These are phyloP conservation scores for Magnusiomyces ingens DNA, from an alignment of 1,139 yeast species.

Conservation along the genomic window DNA sequence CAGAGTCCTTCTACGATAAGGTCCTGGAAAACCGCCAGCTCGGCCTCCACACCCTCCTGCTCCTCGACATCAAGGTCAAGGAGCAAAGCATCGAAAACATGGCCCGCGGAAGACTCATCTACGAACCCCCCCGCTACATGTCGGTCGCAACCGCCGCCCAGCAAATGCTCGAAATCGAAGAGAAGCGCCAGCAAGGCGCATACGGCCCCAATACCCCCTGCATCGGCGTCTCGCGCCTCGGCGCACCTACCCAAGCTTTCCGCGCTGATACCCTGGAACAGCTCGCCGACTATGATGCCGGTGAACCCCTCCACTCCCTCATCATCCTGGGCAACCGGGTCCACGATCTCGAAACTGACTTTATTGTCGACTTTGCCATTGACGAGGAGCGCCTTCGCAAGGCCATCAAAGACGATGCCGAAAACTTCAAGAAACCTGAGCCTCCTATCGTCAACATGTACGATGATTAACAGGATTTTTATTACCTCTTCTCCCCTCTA, in stretches of 20 bases:
- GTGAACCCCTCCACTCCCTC: conserved; percentile 90
- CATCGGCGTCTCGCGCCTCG: conserved; percentile 85
- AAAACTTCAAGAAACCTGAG: conserved; percentile 48
- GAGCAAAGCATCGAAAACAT: conserved; percentile 92
- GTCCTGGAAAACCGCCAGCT: conserved; percentile 80
- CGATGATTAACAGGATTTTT: conserved; percentile 13
- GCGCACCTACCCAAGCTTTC: conserved; percentile 75
- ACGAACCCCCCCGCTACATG: conserved; percentile 98
- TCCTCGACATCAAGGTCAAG: conserved; percentile 90
- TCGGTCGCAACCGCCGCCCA: conserved; percentile 80
- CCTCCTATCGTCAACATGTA: conserved; percentile 16
- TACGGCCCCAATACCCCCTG: conserved; percentile 87
- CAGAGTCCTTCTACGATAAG: conserved; percentile 89
- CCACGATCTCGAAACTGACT: conserved; percentile 88
- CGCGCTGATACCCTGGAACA: conserved; percentile 73
- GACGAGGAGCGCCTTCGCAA: conserved; percentile 47
- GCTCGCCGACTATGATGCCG: conserved; percentile 75
- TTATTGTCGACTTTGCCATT: conserved; percentile 61
- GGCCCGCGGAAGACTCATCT: conserved; percentile 86
- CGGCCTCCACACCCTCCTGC: conserved; percentile 83
- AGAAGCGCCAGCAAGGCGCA: conserved; percentile 52
- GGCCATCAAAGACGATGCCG: conserved; percentile 64
- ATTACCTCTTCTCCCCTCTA: too few species aligned
- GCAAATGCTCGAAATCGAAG: conserved; percentile 84
- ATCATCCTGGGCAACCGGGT: conserved; percentile 89